Conservation (phyloP, 768 basidiomycete species). For the Dictyophora rubrovolvata region DNA sequence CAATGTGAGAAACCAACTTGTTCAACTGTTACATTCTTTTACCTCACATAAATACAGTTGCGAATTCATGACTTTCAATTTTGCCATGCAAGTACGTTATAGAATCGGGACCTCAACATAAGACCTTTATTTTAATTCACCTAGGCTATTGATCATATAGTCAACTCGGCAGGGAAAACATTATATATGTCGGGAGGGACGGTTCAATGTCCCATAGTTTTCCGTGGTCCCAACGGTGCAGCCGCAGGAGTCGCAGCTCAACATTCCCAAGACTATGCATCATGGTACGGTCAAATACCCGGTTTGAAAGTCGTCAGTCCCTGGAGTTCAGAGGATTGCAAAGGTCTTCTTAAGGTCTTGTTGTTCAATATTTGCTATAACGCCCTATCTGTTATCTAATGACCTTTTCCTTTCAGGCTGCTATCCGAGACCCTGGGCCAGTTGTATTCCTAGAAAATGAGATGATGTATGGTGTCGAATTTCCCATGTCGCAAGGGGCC, state of each 20-base stretch:
- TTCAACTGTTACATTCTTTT: conserved; percentile 11
- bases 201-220: conserved; percentile 96
- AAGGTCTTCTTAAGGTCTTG: conserved; percentile 86
- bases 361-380: background rate
- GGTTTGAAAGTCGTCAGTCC: conserved; percentile 97
- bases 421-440: conserved; percentile 97
- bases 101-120: no score
- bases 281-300: conserved; percentile 89
- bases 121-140: background rate
- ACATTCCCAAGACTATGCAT: conserved; percentile 95
- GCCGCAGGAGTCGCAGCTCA: conserved; percentile 95
- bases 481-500: conserved; percentile 92
- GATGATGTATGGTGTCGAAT: conserved; percentile 94
- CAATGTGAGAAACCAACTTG: conserved; percentile 55
- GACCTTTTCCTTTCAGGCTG: conserved; percentile 41
- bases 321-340: conserved; percentile 98
- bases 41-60: conserved; percentile 41
- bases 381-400: background rate
- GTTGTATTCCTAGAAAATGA: conserved; percentile 99
- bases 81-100: conserved; percentile 74
- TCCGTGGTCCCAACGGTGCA: conserved; percentile 99
- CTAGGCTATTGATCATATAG: conserved; percentile 95
- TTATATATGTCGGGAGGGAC: conserved; percentile 99
- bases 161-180: conserved; percentile 99
- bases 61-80: conserved; percentile 99